A percentile compares a stretch with the other conserved stretches of the same genome.
phyloP scores from a whole-genome alignment of 176 grass and related monocot genomes.

The Olyra latifolia region DNA sequence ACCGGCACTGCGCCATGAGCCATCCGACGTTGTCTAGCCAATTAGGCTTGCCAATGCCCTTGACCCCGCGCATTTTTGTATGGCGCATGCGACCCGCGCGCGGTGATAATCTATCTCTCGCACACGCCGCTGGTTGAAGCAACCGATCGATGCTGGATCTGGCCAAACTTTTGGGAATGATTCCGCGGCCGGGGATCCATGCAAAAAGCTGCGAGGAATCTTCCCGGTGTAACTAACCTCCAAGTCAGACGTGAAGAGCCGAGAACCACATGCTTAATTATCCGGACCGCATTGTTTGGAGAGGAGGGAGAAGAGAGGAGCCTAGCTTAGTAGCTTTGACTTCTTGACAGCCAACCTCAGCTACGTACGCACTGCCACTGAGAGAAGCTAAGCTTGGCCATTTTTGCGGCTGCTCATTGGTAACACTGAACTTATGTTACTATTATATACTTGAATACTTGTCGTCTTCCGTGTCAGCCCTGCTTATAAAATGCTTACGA shows the following conservation, averaged over 20 bases:
- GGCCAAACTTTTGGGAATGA: slow-evolving; percentile 30
- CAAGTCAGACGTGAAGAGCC: neutral
- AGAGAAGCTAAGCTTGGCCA: neutral
- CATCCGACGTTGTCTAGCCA: no score
- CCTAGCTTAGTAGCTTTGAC: slow-evolving; percentile 13
- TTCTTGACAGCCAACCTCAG: neutral
- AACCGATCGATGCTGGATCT: neutral
- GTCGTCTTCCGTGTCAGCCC: neutral
- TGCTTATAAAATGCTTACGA: neutral
- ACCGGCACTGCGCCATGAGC: no score
- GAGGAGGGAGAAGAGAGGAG: no score
- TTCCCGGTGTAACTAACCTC: neutral
- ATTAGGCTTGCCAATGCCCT: no score
- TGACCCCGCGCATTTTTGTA: neutral
- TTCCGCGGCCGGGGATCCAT: slow-evolving; percentile 4
- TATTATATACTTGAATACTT: neutral
- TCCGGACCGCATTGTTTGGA: neutral
- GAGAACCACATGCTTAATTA: neutral
- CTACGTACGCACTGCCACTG: no score
- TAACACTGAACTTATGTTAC: neutral
- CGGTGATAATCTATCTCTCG: no score
- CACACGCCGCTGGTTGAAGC: neutral
- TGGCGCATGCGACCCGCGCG: neutral
- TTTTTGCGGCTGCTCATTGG: neutral
- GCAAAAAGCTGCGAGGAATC: neutral